These are phyloP conservation scores for Diversispora epigaea DNA, from an alignment of 192 early-diverging fungal species.

Conservation along the genomic window DNA sequence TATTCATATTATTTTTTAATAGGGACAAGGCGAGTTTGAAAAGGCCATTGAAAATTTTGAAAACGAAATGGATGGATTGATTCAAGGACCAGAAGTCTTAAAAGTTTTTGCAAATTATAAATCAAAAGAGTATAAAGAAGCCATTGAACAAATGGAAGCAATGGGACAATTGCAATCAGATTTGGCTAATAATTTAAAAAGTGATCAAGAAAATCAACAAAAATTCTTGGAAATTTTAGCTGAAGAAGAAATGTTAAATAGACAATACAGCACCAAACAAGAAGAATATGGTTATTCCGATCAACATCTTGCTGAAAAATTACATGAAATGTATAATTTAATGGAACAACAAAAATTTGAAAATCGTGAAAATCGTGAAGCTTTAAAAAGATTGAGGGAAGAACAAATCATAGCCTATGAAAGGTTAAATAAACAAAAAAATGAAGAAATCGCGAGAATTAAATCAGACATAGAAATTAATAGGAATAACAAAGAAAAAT, in stretches of 20 bases:
- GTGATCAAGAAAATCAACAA: neutral
- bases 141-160: neutral
- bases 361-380: too few species aligned
- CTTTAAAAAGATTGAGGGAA: too few species aligned
- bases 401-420: too few species aligned
- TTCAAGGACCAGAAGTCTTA: slow-evolving; percentile 9
- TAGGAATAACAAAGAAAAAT: too few species aligned
- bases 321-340: too few species aligned
- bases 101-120: neutral
- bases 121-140: slow-evolving; percentile 9
- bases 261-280: too few species aligned
- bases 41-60: slow-evolving; percentile 15
- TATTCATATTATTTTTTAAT: neutral
- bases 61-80: neutral
- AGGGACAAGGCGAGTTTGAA: slow-evolving; percentile 10
- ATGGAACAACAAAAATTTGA: too few species aligned
- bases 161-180: neutral
- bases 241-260: neutral
- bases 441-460: too few species aligned
- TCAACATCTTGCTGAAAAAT: too few species aligned
- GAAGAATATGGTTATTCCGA: too few species aligned
- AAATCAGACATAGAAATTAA: too few species aligned
- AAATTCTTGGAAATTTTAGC: neutral
- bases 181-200: slow-evolving; percentile 5
- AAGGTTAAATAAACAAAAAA: too few species aligned